Conservation (phyloP, 345 rosid genomes). For the Gossypium bickii region DNA sequence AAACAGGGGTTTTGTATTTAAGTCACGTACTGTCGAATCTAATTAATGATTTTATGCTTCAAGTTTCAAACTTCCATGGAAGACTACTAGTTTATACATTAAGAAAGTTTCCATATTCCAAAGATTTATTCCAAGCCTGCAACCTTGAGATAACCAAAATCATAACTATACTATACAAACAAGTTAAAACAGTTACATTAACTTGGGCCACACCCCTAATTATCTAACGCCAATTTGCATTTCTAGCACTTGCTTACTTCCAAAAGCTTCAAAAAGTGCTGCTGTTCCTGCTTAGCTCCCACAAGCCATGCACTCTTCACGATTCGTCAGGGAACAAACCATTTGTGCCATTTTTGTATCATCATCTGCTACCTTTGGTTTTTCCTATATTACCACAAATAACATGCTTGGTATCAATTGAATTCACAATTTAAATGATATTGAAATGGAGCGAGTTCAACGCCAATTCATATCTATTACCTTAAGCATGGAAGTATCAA, state of each 20-base stretch:
- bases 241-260: background rate
- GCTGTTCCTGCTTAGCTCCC: slow-evolving; percentile 42
- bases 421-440: background rate
- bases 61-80: background rate
- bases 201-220: background rate
- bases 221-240: background rate
- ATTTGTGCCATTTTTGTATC: slow-evolving; percentile 72
- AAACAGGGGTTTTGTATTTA: too few species aligned
- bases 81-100: background rate
- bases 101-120: background rate
- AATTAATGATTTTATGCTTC: background rate
- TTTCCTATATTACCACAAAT: slow-evolving; percentile 33
- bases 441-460: background rate
- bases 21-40: too few species aligned
- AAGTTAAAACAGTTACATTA: background rate
- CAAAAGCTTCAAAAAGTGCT: background rate
- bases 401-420: background rate
- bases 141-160: background rate
- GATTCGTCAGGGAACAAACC: slow-evolving; percentile 84
- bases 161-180: background rate
- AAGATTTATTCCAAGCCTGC: background rate
- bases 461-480: slow-evolving; percentile 25
- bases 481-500: slow-evolving; percentile 62
- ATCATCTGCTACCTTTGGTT: slow-evolving; percentile 28
- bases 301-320: slow-evolving; percentile 84